Evolutionary conservation across 306 rosid genomes (phyloP).

Genomic region (Sophora flavescens): DNA sequence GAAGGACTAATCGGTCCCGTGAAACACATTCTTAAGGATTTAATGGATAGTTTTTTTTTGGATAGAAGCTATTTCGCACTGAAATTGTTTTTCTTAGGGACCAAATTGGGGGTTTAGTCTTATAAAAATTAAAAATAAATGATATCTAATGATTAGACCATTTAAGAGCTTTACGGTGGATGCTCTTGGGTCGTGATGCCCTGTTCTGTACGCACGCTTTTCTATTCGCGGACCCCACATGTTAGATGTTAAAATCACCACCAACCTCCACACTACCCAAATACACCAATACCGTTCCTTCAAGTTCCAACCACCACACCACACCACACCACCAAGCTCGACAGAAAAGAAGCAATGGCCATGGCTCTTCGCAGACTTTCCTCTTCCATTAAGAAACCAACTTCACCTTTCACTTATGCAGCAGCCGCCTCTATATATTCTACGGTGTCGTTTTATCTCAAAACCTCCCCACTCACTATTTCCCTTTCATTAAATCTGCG

Average conservation of each 20-base stretch:
- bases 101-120: too few relatives aligned
- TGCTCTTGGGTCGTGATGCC: too few relatives aligned
- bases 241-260: not conserved
- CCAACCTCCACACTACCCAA: not conserved
- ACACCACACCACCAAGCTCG: not conserved
- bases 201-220: not conserved
- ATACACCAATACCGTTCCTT: not conserved
- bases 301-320: not conserved
- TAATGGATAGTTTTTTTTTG: too few relatives aligned
- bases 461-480: not conserved
- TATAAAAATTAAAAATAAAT: too few relatives aligned
- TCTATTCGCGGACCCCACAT: not conserved
- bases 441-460: constrained; percentile 49
- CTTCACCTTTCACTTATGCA: constrained; percentile 49
- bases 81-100: too few relatives aligned
- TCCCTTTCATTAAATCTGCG: not conserved
- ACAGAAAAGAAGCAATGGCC: constrained; percentile 50
- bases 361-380: constrained; percentile 81
- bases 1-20: too few relatives aligned
- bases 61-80: too few relatives aligned
- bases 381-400: constrained; percentile 54
- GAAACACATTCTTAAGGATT: too few relatives aligned
- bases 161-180: too few relatives aligned
- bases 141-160: too few relatives aligned
- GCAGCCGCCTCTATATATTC: constrained; percentile 58